These are phyloP conservation scores for Alopecurus myosuroides DNA, from an alignment of 176 grass and related monocot genomes.

Conservation along the genomic window DNA sequence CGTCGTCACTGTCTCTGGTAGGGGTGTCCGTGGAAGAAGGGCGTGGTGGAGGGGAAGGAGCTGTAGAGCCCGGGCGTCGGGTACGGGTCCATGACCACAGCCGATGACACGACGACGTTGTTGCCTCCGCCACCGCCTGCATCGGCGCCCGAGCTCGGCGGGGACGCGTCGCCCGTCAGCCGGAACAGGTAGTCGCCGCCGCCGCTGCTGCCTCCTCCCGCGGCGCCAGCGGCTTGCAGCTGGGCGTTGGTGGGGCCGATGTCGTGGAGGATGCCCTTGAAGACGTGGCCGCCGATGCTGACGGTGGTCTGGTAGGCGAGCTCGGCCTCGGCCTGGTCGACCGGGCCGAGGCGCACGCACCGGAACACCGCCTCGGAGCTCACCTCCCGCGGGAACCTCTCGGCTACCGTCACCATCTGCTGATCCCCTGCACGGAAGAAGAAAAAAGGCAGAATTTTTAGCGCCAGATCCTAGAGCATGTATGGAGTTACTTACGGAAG, in stretches of 20 bases:
- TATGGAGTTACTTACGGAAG: neutral
- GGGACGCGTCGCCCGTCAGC: slow-evolving; percentile 42
- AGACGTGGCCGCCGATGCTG: slow-evolving; percentile 84
- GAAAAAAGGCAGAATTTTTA: neutral
- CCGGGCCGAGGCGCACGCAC: slow-evolving; percentile 59
- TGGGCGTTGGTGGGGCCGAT: slow-evolving; percentile 49
- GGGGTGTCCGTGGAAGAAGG: slow-evolving; percentile 63
- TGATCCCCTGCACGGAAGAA: slow-evolving; percentile 24
- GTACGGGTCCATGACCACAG: slow-evolving; percentile 85
- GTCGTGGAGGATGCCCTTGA: slow-evolving; percentile 93
- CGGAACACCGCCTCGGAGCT: slow-evolving; percentile 89
- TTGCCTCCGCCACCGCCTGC: slow-evolving; percentile 20
- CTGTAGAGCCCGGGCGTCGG: slow-evolving; percentile 58
- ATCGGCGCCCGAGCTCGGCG: slow-evolving; percentile 32
- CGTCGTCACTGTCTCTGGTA: slow-evolving; percentile 40
- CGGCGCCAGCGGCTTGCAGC: neutral
- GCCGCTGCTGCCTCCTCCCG: neutral
- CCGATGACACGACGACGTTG: slow-evolving; percentile 48
- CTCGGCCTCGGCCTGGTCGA: slow-evolving; percentile 74
- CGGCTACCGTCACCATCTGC: slow-evolving; percentile 45
- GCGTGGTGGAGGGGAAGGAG: slow-evolving; percentile 44
- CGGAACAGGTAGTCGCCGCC: slow-evolving; percentile 39
- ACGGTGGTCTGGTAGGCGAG: slow-evolving; percentile 84
- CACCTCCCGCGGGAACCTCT: slow-evolving; percentile 73
- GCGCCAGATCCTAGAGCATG: neutral